Base-by-base conservation (phyloP, 495 filamentous ascomycete genomes). In the Elaphomyces granulatus region DNA sequence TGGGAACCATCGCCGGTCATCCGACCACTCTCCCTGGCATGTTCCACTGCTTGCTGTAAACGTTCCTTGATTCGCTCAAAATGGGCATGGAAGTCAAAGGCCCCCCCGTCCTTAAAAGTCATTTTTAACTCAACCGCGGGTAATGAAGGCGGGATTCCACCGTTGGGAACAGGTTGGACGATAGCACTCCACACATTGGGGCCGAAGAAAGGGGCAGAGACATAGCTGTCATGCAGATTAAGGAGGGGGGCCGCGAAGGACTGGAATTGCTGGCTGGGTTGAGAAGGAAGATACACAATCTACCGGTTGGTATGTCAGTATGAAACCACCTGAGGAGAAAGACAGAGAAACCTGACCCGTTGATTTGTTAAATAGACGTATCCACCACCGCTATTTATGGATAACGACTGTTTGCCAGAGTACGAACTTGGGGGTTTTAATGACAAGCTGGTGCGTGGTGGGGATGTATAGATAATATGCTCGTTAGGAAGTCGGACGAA, bases 191-290 rank as follows among this genome's bases (percentile, higher is more conserved):
- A 98, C 48, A 79, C 78, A 62, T 95, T 96, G 8, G 92, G 81
- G n/a, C 90, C 90, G 51, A 96, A 92, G 63, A 87, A 93, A 1
- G 92, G 87, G 2, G 88, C 83, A 4, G 80, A 74, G 39, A 95
- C 83, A 51, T 85, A 84, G n/a, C 78, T 80, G 58, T 98, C 88
- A 59, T 77, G 74, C 32, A 94, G 69, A 49, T 83, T 81, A 36
- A 88, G 70, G 39, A 95, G 77, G 15, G 90, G 90, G 0, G 79
- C 74, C 17, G 86, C 84, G 62, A 98, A 94, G 38, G 87, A 94
- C 50, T 83, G 78, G 49, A 96, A 71, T 19, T 72, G 63, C 7
- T 74, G 61, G 9, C 76, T 81, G 20, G 71, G 68, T 18, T 71
- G 70, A 32, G 76, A 63, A 9, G 90, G 88, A 20, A 96, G 80